Evolutionary conservation across 2,329 filamentous ascomycete genomes (phyloP), one percentile per base, ranked within the genome.

Genomic region (Claviceps pazoutovae): DNA sequence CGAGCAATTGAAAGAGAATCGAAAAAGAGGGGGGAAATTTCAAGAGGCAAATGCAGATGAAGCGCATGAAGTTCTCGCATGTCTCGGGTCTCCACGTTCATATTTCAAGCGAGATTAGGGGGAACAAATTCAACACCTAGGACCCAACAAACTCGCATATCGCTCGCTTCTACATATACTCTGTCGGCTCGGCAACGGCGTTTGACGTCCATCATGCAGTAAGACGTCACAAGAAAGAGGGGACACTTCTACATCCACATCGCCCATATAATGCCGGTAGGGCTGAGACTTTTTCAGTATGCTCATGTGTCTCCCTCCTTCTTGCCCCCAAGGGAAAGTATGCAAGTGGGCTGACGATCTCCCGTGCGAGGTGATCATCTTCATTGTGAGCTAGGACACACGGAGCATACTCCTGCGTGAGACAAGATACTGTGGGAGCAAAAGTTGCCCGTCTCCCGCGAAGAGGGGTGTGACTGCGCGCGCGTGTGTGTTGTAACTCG

Each of bases 351-450:
- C 26, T 49, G 51, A 49, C 51, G 37, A 53, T 53, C 45, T 49
- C 51, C 49, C 51, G 48, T 55, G 51, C 51, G 51, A 55, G 51
- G 53, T 55, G 51, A 51, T 51, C 45, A 55, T 55, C 51, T 55
- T n/a, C 26, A 19, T 37, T 39, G 5, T 21, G 37, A 38, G 37
- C 39, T 19, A 23, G 36, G 47, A 54, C 26, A 30, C 26, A 30
- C 26, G 38, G 44, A 43, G 21, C 13, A 30, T 16, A 13, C 46
- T n/a, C 19, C 26, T 48, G 45, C 46, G 53, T 53, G 51, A 48
- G 53, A 55, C 53, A 53, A 51, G 53, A 51, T 50, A 30, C 21
- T 44, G 42, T 23, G 38, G 42, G 50, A 19, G 21, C 43, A 42
- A 51, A 16, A 38, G 48, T 21, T 44, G 48, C 16, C 34, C 26